Base-by-base conservation (phyloP, 495 filamentous ascomycete genomes). In the Penicillium desertorum region DNA sequence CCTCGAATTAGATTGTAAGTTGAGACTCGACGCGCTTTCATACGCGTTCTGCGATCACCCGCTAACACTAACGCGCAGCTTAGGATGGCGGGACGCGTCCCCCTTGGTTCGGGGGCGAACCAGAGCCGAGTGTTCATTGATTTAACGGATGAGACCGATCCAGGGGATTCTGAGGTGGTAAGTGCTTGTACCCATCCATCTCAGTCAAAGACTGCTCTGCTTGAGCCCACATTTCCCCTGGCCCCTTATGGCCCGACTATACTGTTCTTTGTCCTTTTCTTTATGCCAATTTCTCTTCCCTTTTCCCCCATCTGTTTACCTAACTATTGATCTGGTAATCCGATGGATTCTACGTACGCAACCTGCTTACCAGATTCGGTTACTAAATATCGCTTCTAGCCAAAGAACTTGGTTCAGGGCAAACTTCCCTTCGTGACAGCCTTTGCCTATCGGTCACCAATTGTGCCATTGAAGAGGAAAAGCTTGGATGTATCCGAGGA, bases 351-450 rank as follows among this genome's bases (percentile, higher is more conserved):
- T 16, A 3, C 7, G 7, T 16, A 45, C 23, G 3, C 6, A 9
- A 45, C 36, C 23, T 6, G 11, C 16, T 52, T 43, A 37, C 20
- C 48, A 20, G n/a, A 36, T 17, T 44, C 23, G 19, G n/a, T 32
- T 29, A 45, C 46, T 58, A 39, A 19, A 39, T 43, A 6, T 51
- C 34, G 19, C 42, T 36, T 19, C 12, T 48, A 23, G 55, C 29
- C 29, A 25, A 47, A 32, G 45, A 50, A 17, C 3, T 22, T 16
- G 32, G 19, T 9, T 1, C n/a, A 53, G 22, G 32, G 11, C 4
- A 43, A 27, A 20, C 5, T 53, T 9, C 43, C 50, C 9, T 59
- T 56, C n/a, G 52, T 56, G 19, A 25, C 60, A 8, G 43, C 39
- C 5, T 16, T 58, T 1, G 42, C 59, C 0, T 56, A 62, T 25